A percentile compares a stretch with the other conserved stretches of the same genome.
Evolutionary conservation across 306 rosid species (phyloP).

Genomic region (Medicago lupulina): DNA sequence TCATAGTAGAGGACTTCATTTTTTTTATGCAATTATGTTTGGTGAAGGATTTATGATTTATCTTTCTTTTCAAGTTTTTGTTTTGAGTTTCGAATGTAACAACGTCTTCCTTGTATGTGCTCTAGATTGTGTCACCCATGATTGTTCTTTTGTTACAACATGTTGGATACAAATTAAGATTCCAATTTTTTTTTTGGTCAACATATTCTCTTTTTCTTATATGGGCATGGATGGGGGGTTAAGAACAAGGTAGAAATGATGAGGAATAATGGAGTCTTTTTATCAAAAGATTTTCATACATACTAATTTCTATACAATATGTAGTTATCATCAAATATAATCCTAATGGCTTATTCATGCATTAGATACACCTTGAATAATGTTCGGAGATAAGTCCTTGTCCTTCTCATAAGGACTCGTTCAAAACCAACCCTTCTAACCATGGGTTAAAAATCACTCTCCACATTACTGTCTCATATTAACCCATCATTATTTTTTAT

Average conservation of each 20-base stretch:
- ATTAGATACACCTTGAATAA: background rate
- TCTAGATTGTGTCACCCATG: background rate
- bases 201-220: background rate
- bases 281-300: too few relatives aligned
- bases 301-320: too few relatives aligned
- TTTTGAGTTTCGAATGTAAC: constrained; percentile 7
- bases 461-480: constrained; percentile 44
- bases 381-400: constrained; percentile 18
- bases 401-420: constrained; percentile 54
- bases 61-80: background rate
- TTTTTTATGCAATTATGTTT: constrained; percentile 3
- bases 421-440: constrained; percentile 37
- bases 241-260: too few relatives aligned
- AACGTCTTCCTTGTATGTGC: constrained; percentile 23
- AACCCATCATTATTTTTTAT: constrained; percentile 22
- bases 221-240: too few relatives aligned
- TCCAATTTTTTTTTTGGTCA: background rate
- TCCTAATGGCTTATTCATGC: background rate
- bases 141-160: background rate
- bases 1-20: too few relatives aligned
- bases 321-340: background rate
- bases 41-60: constrained; percentile 22
- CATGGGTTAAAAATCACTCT: constrained; percentile 36
- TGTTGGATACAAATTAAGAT: background rate
- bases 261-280: too few relatives aligned